phyloP scores from a whole-genome alignment of 331 rosid species.

The Saraca asoca region DNA sequence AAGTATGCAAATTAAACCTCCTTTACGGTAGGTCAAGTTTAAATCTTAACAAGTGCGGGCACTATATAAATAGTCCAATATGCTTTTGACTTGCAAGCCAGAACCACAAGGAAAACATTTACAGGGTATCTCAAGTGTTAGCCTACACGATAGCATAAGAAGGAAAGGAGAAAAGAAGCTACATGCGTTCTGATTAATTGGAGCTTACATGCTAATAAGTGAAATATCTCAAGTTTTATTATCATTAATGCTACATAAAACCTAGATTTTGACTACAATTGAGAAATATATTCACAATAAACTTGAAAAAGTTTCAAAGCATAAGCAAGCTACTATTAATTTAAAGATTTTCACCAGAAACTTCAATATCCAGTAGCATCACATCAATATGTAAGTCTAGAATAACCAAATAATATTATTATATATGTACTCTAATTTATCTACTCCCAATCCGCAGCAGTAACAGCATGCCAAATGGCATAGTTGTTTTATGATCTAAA shows the following conservation, averaged over 20 bases:
- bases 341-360: not conserved
- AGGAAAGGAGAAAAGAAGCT: not conserved
- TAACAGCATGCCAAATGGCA: not conserved
- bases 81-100: conserved; percentile 7
- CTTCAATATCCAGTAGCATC: not conserved
- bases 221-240: conserved; percentile 6
- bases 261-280: not conserved
- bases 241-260: not conserved
- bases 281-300: not conserved
- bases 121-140: conserved; percentile 11
- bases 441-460: conserved; percentile 22
- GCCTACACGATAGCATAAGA: conserved; percentile 8
- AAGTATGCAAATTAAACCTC: conserved; percentile 4
- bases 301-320: conserved; percentile 3
- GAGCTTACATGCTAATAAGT: conserved; percentile 5
- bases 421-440: conserved; percentile 18
- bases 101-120: not conserved
- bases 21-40: not conserved
- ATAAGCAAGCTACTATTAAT: conserved; percentile 9
- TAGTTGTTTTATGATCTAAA: not conserved
- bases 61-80: conserved; percentile 2
- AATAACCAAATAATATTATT: not conserved
- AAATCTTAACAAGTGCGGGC: not conserved
- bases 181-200: not conserved
- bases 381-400: conserved; percentile 12